phyloP scores from a whole-genome alignment of 2,329 filamentous ascomycete genomes.

The Fusarium azukiicola region DNA sequence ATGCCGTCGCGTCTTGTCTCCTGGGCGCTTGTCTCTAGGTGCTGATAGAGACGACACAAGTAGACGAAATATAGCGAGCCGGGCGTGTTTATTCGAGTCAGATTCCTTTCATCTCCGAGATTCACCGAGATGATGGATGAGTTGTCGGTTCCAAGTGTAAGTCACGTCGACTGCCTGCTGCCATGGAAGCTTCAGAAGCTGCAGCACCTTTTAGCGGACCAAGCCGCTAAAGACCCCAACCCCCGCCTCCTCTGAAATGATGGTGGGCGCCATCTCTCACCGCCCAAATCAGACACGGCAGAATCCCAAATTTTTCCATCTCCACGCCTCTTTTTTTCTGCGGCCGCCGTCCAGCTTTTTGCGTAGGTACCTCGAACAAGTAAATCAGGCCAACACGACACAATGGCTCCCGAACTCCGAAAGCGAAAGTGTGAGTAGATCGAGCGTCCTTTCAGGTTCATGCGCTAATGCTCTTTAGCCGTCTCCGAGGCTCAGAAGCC shows the following conservation, averaged over 20 bases:
- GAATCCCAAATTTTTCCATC: conserved; percentile 62
- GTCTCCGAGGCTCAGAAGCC: conserved; percentile 57
- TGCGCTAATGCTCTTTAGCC: conserved; percentile 52
- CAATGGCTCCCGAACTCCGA: conserved; percentile 71
- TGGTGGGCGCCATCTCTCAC: conserved; percentile 52
- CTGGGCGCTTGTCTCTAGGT: neutral
- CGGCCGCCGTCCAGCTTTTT: conserved; percentile 45
- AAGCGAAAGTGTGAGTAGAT: conserved; percentile 60
- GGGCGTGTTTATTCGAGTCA: neutral
- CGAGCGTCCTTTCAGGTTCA: neutral
- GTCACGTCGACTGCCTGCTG: neutral
- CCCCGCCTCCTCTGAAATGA: conserved; percentile 44
- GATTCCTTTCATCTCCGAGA: neutral
- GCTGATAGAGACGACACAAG: neutral
- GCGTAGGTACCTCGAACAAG: conserved; percentile 34
- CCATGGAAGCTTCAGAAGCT: conserved; percentile 43
- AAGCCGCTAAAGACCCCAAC: conserved; percentile 40
- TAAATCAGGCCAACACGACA: conserved; percentile 48
- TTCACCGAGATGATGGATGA: neutral
- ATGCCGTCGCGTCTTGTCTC: neutral
- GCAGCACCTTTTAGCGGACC: conserved; percentile 47
- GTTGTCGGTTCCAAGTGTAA: conserved; percentile 8
- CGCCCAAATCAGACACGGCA: conserved; percentile 58
- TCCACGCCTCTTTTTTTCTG: conserved; percentile 51
- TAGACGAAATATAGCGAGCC: neutral